Conservation (phyloP, 1,139 yeast species). For the Sugiyamaella xylanicola region DNA sequence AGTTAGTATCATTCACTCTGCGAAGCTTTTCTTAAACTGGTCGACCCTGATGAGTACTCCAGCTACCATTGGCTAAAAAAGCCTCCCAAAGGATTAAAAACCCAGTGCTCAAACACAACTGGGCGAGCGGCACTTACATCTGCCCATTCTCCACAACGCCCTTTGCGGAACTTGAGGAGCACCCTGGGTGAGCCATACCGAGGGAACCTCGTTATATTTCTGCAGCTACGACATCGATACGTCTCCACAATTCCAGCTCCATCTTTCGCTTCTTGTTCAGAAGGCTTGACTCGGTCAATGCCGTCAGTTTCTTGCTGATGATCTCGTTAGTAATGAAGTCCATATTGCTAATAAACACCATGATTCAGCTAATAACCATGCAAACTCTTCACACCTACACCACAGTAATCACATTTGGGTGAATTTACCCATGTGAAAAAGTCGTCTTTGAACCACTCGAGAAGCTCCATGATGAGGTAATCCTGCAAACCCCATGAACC, state of each 20-base stretch:
- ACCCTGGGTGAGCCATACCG: constrained; percentile 70
- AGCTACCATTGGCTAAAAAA: no score
- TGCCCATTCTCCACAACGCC: constrained; percentile 97
- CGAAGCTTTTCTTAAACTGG: no score
- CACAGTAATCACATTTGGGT: constrained; percentile 65
- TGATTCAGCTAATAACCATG: no score
- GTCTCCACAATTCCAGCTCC: constrained; percentile 62
- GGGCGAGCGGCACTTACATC: constrained; percentile 44
- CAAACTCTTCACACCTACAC: constrained; percentile 38
- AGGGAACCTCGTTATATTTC: constrained; percentile 58
- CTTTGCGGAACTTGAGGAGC: constrained; percentile 61
- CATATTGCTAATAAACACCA: neutral
- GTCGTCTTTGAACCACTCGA: constrained; percentile 73
- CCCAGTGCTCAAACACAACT: no score
- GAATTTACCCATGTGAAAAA: constrained; percentile 84
- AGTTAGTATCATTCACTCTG: no score
- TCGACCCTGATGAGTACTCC: no score
- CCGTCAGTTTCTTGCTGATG: constrained; percentile 43
- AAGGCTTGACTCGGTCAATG: constrained; percentile 46
- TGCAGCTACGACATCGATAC: constrained; percentile 61
- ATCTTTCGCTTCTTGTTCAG: constrained; percentile 45
- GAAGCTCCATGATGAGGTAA: constrained; percentile 63
- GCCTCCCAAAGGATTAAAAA: no score
- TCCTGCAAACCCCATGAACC: constrained; percentile 60
- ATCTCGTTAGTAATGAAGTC: constrained; percentile 9